Evolutionary conservation across 331 rosid species (phyloP), one percentile per base, ranked within the genome.

Genomic region (Saraca asoca): DNA sequence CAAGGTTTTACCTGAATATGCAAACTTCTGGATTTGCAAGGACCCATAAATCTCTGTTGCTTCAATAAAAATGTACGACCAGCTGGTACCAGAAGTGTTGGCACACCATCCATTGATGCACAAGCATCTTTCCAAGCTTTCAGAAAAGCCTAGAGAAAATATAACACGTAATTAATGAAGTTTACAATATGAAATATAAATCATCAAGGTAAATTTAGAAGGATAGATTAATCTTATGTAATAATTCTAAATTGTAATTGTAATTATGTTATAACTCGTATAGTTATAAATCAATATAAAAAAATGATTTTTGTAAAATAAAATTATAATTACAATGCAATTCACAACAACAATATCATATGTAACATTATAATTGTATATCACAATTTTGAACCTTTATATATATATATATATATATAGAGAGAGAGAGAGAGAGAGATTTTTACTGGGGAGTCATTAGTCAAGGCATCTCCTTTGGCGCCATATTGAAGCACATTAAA

Each of bases 371-470:
- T n/a, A n/a, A n/a, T n/a, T n/a, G n/a, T n/a, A n/a, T n/a, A n/a
- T n/a, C n/a, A n/a, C n/a, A n/a, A n/a, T n/a, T n/a, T n/a, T n/a
- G n/a, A n/a, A n/a, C n/a, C n/a, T n/a, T n/a, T n/a, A n/a, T n/a
- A n/a, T n/a, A n/a, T n/a, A n/a, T n/a, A n/a, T n/a, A n/a, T n/a
- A n/a, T n/a, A n/a, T n/a, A n/a, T n/a, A n/a, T n/a, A n/a, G n/a
- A n/a, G n/a, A n/a, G n/a, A n/a, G n/a, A n/a, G n/a, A 5, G n/a
- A 12, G 9, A 38, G 18, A 54, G 45, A 3, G 7, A 34, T 71
- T n/a, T n/a, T n/a, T n/a, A 69, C 81, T 8, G 10, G 7, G 29
- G 79, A 64, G 69, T 82, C 87, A 64, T 82, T 81, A 2, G 67
- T 42, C 4, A 0, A n/a, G 12, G 74, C 84, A 75, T 82, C 72